Percentiles rank a stretch among this genome's conserved stretches.
These are phyloP conservation scores for Arthroderma sp. DNA, from an alignment of 2,329 filamentous ascomycete genomes.

Conservation along the genomic window DNA sequence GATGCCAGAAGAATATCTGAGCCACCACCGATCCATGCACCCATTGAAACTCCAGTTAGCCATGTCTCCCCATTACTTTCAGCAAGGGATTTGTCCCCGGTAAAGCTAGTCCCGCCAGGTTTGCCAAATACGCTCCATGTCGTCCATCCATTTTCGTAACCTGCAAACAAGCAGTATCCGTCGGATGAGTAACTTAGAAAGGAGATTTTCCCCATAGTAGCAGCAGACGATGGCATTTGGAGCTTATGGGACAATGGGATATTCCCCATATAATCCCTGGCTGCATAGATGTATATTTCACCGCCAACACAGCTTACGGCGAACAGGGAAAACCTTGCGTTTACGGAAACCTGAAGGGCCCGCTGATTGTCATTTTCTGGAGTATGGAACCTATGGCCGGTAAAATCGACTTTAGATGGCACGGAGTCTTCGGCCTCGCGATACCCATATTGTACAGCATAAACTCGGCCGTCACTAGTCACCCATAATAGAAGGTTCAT, in stretches of 20 bases:
- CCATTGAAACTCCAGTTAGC: slow-evolving; percentile 66
- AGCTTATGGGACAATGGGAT: slow-evolving; percentile 78
- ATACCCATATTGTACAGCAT: slow-evolving; percentile 66
- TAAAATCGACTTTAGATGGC: slow-evolving; percentile 58
- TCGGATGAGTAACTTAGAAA: slow-evolving; percentile 82
- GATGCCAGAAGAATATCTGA: slow-evolving; percentile 70
- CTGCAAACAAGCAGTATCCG: slow-evolving; percentile 89
- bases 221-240: slow-evolving; percentile 53
- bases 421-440: slow-evolving; percentile 34
- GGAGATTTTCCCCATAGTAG: slow-evolving; percentile 58
- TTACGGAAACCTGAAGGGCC: slow-evolving; percentile 69
- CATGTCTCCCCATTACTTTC: slow-evolving; percentile 64
- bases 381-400: slow-evolving; percentile 79
- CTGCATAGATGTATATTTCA: slow-evolving; percentile 76
- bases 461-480: slow-evolving; percentile 73
- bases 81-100: slow-evolving; percentile 52
- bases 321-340: slow-evolving; percentile 87
- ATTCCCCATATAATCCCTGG: slow-evolving; percentile 84
- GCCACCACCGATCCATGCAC: slow-evolving; percentile 76
- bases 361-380: slow-evolving; percentile 49
- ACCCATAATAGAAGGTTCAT: slow-evolving; percentile 96
- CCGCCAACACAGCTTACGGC: slow-evolving; percentile 74
- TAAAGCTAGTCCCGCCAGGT: slow-evolving; percentile 71
- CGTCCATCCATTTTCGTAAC: slow-evolving; percentile 85
- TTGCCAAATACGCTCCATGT: slow-evolving; percentile 98